Percentiles rank a stretch among this genome's conserved stretches.
Conservation (phyloP, 2,329 filamentous ascomycete species). For the Arthroderma uncinatum region DNA sequence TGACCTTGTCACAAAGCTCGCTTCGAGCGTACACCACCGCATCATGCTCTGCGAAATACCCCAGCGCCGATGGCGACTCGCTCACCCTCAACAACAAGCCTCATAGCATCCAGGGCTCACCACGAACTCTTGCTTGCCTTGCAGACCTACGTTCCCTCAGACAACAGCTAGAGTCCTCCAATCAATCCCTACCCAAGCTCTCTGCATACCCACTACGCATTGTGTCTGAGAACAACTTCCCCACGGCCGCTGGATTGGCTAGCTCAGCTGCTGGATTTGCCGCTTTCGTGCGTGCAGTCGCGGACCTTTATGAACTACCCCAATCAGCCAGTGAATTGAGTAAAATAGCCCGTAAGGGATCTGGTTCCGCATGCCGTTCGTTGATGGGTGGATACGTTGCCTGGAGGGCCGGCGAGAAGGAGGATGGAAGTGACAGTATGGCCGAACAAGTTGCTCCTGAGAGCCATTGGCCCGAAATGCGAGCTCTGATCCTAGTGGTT, state of each 20-base stretch:
- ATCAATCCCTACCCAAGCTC: conserved; percentile 70
- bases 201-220: conserved; percentile 67
- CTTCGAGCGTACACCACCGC: conserved; percentile 93
- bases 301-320: conserved; percentile 78
- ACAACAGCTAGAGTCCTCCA: conserved; percentile 57
- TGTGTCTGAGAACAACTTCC: conserved; percentile 97
- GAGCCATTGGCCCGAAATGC: conserved; percentile 91
- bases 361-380: conserved; percentile 84
- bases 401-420: conserved; percentile 68
- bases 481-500: conserved; percentile 79
- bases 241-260: conserved; percentile 80
- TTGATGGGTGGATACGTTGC: conserved; percentile 93
- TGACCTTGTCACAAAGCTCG: conserved; percentile 88
- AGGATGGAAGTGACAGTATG: conserved; percentile 74
- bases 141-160: conserved; percentile 71
- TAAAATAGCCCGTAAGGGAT: conserved; percentile 82
- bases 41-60: conserved; percentile 67
- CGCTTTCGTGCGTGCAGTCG: conserved; percentile 64
- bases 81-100: conserved; percentile 73
- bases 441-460: conserved; percentile 82
- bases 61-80: conserved; percentile 47
- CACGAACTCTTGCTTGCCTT: conserved; percentile 90
- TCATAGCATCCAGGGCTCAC: conserved; percentile 69
- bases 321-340: conserved; percentile 73
- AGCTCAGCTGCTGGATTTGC: conserved; percentile 56